These are phyloP conservation scores for Gilbertella persicaria DNA, from an alignment of 371 early-diverging fungal species.

Conservation along the genomic window DNA sequence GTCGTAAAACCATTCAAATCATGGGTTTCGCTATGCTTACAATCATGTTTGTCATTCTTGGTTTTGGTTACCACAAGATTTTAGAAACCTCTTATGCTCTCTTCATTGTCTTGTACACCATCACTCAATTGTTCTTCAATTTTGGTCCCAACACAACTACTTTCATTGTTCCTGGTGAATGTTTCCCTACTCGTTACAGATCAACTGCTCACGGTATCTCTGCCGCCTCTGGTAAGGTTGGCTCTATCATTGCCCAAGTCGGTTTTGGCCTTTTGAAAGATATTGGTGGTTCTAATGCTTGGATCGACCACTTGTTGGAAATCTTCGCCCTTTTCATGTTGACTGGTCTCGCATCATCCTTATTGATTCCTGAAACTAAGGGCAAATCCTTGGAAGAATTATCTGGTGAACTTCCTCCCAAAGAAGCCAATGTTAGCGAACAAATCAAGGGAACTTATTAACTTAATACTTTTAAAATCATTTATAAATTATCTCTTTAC, in stretches of 20 bases:
- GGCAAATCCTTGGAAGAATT: conserved; percentile 49
- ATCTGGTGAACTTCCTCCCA: conserved; percentile 34
- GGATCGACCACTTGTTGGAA: conserved; percentile 68
- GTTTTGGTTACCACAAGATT: conserved; percentile 51
- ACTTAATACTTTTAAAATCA: too few species aligned
- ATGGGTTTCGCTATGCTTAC: conserved; percentile 63
- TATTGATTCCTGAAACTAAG: conserved; percentile 50
- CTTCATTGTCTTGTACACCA: conserved; percentile 74
- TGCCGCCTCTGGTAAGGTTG: conserved; percentile 84
- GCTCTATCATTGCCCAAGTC: conserved; percentile 80
- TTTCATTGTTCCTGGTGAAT: conserved; percentile 85
- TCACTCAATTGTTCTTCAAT: conserved; percentile 89
- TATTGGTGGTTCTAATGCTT: conserved; percentile 64
- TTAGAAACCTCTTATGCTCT: conserved; percentile 52
- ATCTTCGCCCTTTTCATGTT: conserved; percentile 81
- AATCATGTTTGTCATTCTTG: conserved; percentile 47
- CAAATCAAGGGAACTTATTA: conserved; percentile 26
- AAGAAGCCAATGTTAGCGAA: conserved; percentile 8
- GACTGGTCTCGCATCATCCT: conserved; percentile 65
- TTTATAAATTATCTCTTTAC: too few species aligned
- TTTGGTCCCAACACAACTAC: conserved; percentile 85
- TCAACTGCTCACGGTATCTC: conserved; percentile 90
- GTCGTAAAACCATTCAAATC: conserved; percentile 83
- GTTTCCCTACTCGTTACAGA: conserved; percentile 85
- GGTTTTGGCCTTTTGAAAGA: conserved; percentile 75